These are phyloP conservation scores for Phalaenopsis equestris DNA, from an alignment of 106 monocot genomes.

Conservation along the genomic window DNA sequence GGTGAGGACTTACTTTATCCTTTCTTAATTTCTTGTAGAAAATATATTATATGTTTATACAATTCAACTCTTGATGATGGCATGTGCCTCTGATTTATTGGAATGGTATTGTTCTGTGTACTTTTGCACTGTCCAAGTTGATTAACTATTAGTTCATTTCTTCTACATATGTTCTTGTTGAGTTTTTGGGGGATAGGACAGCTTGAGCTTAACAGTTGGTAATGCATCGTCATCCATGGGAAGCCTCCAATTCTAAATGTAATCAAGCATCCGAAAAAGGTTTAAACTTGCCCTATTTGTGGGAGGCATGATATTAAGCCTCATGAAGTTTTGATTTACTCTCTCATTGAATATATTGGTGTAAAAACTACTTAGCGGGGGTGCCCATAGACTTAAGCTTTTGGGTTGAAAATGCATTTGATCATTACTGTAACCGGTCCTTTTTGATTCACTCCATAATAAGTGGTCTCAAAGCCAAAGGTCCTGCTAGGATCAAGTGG, in stretches of 20 bases:
- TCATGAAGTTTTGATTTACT: too few relatives aligned
- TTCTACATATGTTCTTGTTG: not conserved
- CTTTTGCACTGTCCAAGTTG: not conserved
- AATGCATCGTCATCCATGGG: not conserved
- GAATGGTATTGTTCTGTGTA: not conserved
- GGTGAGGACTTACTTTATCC: conserved; percentile 29
- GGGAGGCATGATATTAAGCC: too few relatives aligned
- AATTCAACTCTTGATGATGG: not conserved
- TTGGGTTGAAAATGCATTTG: too few relatives aligned
- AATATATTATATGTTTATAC: not conserved
- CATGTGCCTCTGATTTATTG: not conserved
- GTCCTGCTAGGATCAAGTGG: too few relatives aligned
- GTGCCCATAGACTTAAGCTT: too few relatives aligned
- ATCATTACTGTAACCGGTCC: too few relatives aligned
- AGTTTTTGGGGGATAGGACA: not conserved
- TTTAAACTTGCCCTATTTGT: too few relatives aligned
- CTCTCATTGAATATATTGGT: too few relatives aligned
- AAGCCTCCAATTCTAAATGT: not conserved
- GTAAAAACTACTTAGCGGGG: too few relatives aligned
- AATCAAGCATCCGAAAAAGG: not conserved
- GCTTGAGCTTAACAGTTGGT: not conserved
- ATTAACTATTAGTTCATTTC: not conserved
- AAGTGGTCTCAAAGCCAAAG: too few relatives aligned
- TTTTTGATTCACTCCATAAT: too few relatives aligned
- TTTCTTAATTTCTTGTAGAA: not conserved